Evolutionary conservation across 371 early-diverging fungal species (phyloP), one percentile per base, ranked within the genome.

Genomic region (Fennellomyces sp.): DNA sequence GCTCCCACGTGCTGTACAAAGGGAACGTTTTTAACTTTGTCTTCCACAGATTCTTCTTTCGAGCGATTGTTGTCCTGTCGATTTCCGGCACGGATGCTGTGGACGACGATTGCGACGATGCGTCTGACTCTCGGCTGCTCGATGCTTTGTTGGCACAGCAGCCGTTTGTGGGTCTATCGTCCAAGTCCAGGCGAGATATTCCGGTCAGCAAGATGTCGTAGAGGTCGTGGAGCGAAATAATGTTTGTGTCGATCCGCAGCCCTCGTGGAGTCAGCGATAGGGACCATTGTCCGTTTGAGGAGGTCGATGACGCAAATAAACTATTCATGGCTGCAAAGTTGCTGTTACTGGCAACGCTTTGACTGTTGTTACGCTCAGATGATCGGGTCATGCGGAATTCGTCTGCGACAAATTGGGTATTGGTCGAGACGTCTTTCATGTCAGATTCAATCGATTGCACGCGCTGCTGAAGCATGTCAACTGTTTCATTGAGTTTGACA

Each of bases 1-100:
- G 54, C 25, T 74, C 80, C 80, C 80, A 80, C 29, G 68, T 65
- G 38, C 76, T 76, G 49, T 80, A 80, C n/a, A 80, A 57, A 12
- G 80, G 80, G 31, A 76, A 74, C 0, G 68, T 69, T 23, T 69
- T 72, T 12, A 64, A 42, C 21, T 73, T 65, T 7, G 60, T 55
- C 33, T 68, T 68, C 68, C 68, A 68, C 21, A 68, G 25, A 13
- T 54, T 49, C 36, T 63, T 68, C 26, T 60, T 68, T 6, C 57
- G 47, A 2, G 36, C 52, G 29, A 68, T 50, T 23, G 68, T 56
- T 2, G 62, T 66, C 11, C 55, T 25, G 6, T 54, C 55, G 1
- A 54, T 21, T 35, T 27, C 36, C 11, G 55, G 36, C 5, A 36
- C 33, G 13, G 38, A 7, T 41, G 41, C 28, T 21, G 35, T 4